A percentile compares a stretch with the other conserved stretches of the same genome.
These are phyloP conservation scores for Saturnispora silvae DNA, from an alignment of 805 yeast species.

Conservation along the genomic window DNA sequence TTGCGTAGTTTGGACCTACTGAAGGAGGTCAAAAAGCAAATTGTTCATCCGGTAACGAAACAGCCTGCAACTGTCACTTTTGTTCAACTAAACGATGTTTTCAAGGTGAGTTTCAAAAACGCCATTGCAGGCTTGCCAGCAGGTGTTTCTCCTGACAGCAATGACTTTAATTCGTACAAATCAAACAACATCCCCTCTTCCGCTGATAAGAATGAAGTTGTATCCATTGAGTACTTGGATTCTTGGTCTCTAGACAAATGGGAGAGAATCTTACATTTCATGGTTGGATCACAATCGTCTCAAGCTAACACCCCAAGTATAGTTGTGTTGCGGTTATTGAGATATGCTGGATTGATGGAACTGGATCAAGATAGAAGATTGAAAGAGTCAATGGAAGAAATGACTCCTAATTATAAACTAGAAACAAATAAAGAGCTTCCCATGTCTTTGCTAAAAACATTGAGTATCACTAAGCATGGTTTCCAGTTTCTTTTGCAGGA, in stretches of 20 bases:
- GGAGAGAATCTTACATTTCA: conserved; percentile 92
- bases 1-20: conserved; percentile 68
- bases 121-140: conserved; percentile 61
- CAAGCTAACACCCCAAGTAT: conserved; percentile 48
- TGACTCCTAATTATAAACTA: conserved; percentile 12
- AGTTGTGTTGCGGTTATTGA: conserved; percentile 69
- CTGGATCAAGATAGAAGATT: conserved; percentile 30
- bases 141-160: conserved; percentile 2
- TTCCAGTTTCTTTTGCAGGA: conserved; percentile 92
- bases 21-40: conserved; percentile 36
- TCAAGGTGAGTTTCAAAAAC: conserved; percentile 62
- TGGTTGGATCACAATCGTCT: conserved; percentile 85
- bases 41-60: conserved; percentile 27
- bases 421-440: conserved; percentile 15
- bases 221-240: conserved; percentile 59
- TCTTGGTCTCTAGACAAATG: conserved; percentile 77
- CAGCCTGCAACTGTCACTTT: conserved; percentile 23
- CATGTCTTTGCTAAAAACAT: conserved; percentile 20
- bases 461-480: conserved; percentile 80
- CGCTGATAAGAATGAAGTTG: conserved; percentile 25
- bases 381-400: conserved; percentile 18
- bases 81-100: conserved; percentile 55
- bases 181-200: background rate
- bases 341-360: conserved; percentile 84
- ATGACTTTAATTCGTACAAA: conserved; percentile 2